Evolutionary conservation across 345 rosid genomes (phyloP), one percentile per base, ranked within the genome.

Genomic region (Euphorbia tirucalli): DNA sequence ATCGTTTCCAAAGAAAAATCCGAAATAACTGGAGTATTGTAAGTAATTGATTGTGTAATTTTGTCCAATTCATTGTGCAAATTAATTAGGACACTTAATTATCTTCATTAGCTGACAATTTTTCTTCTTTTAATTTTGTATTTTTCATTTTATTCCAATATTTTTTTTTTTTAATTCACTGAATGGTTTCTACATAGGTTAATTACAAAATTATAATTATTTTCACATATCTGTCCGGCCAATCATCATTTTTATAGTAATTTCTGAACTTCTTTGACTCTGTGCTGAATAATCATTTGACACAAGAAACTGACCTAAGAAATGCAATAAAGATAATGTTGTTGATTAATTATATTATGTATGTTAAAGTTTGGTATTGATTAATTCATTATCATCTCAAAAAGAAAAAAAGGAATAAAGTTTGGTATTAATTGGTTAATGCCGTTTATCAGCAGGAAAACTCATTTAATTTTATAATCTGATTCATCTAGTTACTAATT

Each of bases 271-370:
- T 8, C 13, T 65, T 22, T 7, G 48, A 3, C 24, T 24, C 31
- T n/a, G 44, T 31, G 21, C 50, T n/a, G 16, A 28, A n/a, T n/a
- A 50, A 67, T 67, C 60, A 67, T 67, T 50, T 48, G 54, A 2
- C 54, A 16, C n/a, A 48, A 48, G 54, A 19, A 19, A 7, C 39
- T 14, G 25, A 27, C 15, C 7, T 7, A 16, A n/a, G 22, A 30
- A 30, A 10, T 30, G 50, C 11, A 6, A 13, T 21, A 21, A 18
- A 32, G 22, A 68, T 54, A 32, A 54, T 57, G 7, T 59, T 3
- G 21, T 31, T 32, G 5, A 32, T 5, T 32, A 32, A n/a, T n/a
- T n/a, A n/a, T n/a, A 32, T 28, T 21, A 43, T 37, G 72, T 69
- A 39, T 16, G 39, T 24, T 69, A 56, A 57, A 15, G 22, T 37